Percentiles rank a stretch among this genome's conserved stretches.
Conservation (phyloP, 768 basidiomycete genomes). For the Rhizopogon roseolus region DNA sequence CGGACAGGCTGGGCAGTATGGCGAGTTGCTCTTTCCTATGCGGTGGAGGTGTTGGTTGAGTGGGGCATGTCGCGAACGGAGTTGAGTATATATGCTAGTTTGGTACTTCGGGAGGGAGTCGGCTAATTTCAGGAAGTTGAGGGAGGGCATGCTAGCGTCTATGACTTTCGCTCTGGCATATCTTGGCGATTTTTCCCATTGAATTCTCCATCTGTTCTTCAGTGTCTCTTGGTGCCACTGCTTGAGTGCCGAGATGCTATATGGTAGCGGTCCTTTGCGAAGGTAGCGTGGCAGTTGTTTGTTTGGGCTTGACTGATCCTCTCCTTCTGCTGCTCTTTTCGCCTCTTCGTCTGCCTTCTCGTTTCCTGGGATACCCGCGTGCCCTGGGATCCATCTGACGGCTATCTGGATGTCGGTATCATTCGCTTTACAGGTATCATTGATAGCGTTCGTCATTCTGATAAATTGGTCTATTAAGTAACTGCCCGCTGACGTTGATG, state of each 20-base stretch:
- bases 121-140: not conserved
- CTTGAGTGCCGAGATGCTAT: not conserved
- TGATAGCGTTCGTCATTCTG: not conserved
- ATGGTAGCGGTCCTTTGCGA: not conserved
- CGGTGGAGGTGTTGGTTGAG: slow-evolving; percentile 26
- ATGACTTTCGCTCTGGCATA: not conserved
- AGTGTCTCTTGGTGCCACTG: not conserved
- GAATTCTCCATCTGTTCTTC: not conserved
- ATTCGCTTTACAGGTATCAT: not conserved
- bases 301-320: not conserved
- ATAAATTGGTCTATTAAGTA: slow-evolving; percentile 7
- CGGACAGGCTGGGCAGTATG: slow-evolving; percentile 22
- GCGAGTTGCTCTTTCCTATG: slow-evolving; percentile 17
- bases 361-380: slow-evolving; percentile 12
- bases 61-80: slow-evolving; percentile 26
- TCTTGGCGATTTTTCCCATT: not conserved
- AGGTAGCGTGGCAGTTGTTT: not conserved
- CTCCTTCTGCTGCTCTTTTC: slow-evolving; percentile 10
- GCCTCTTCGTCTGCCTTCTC: slow-evolving; percentile 16
- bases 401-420: not conserved
- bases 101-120: slow-evolving; percentile 7
- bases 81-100: slow-evolving; percentile 23
- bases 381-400: slow-evolving; percentile 13
- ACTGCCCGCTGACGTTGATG: not conserved
- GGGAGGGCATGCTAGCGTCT: not conserved